Evolutionary conservation across 306 rosid species (phyloP).

Genomic region (Lathyrus sativus): DNA sequence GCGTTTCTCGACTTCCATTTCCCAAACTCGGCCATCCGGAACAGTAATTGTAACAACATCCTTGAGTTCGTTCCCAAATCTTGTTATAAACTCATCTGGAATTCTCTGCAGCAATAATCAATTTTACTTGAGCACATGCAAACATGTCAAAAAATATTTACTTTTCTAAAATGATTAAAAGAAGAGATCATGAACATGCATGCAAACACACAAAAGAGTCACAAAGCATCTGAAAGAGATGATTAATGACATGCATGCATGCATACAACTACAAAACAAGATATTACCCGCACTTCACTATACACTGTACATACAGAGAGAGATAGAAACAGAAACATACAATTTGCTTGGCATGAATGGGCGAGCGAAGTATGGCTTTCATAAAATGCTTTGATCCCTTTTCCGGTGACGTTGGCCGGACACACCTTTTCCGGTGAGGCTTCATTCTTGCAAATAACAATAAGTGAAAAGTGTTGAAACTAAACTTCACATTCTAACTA

Average conservation of each 20-base stretch:
- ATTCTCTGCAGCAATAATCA: not conserved
- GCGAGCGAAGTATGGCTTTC: slow-evolving; percentile 26
- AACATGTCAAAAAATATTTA: too few relatives aligned
- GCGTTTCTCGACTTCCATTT: slow-evolving; percentile 28
- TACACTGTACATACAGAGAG: too few relatives aligned
- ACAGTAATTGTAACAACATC: slow-evolving; percentile 24
- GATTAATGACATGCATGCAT: too few relatives aligned
- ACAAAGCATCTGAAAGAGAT: too few relatives aligned
- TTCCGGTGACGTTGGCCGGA: not conserved
- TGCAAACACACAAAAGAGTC: too few relatives aligned
- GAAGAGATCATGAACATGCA: too few relatives aligned
- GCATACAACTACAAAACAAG: too few relatives aligned
- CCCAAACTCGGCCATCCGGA: slow-evolving; percentile 31
- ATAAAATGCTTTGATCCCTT: slow-evolving; percentile 17
- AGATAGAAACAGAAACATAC: not conserved
- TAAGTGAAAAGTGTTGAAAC: too few relatives aligned
- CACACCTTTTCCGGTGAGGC: not conserved
- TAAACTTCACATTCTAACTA: not conserved
- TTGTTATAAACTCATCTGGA: slow-evolving; percentile 37
- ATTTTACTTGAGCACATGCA: too few relatives aligned
- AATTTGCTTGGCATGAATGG: slow-evolving; percentile 9
- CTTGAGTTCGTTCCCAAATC: slow-evolving; percentile 32
- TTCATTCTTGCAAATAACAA: not conserved
- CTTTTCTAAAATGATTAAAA: too few relatives aligned
- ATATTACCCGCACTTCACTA: too few relatives aligned